Evolutionary conservation across 495 filamentous ascomycete genomes (phyloP), one percentile per base, ranked within the genome.

Genomic region (Penicillium maclennaniae): DNA sequence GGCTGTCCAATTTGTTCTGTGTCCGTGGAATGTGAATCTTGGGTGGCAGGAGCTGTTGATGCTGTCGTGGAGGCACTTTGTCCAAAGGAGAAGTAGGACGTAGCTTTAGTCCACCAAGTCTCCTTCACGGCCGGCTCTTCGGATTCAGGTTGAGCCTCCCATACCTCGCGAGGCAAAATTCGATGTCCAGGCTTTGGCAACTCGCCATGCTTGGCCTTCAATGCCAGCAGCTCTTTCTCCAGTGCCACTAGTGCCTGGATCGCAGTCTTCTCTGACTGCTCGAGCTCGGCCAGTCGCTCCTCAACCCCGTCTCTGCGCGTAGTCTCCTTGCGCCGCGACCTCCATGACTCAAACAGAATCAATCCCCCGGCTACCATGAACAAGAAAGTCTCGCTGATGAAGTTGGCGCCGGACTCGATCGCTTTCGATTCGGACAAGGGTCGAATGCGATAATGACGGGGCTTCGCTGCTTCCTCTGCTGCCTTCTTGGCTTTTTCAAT

Each of bases 401-500:
- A 96, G 51, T 95, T 95, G 9, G 93, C 95, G 23, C 96, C 95
- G 7, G 91, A 81, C 65, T 99, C 93, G 25, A 99, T 95, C 6
- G 93, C 93, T 64, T 97, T 97, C 14, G 82, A 81, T 61, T 99
- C 95, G 28, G 89, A 87, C 1, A 99, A 76, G 1, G 95, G 87
- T 48, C 92, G 76, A 23, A 88, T 87, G 26, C 79, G 77, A 12
- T 80, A 78, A 56, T 64, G 64, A 5, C 60, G 71, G 4, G 67
- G 67, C 37, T 75, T 80, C 6, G 67, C 64, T 31, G 72, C 78
- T 43, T 82, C 77, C 31, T 66, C 59, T 6, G 72, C 74, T 36
- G 72, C 77, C 43, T 82, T 77, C 51, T 79, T 80, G 10, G 70
- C 72, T 48, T 76, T 74, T 8, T 66, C 67, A 45, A 72, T 63